Evolutionary conservation across 768 basidiomycete species (phyloP).

Genomic region (Hemileccinum impolitum): DNA sequence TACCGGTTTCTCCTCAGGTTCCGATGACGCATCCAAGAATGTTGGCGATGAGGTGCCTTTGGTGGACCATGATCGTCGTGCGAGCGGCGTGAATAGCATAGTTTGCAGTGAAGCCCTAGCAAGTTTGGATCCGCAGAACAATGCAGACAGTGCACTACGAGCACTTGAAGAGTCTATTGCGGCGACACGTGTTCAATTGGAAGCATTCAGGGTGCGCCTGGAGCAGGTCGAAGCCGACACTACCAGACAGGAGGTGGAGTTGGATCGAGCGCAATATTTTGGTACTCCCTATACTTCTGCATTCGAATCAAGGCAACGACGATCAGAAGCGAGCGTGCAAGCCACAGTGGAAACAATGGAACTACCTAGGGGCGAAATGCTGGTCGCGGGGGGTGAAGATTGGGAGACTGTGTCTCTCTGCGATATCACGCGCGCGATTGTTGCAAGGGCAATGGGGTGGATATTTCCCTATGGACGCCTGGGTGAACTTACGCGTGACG

Average conservation of each 20-base stretch:
- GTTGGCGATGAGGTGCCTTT: background rate
- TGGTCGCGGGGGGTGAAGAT: background rate
- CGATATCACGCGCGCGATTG: conserved; percentile 14
- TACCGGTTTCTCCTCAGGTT: conserved; percentile 16
- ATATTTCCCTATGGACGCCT: conserved; percentile 18
- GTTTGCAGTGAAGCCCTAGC: background rate
- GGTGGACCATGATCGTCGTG: background rate
- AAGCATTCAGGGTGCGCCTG: conserved; percentile 25
- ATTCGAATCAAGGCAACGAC: background rate
- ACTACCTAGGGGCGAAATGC: background rate
- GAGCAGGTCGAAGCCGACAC: conserved; percentile 27
- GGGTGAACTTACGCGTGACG: background rate
- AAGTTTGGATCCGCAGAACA: background rate
- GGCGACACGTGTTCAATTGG: conserved; percentile 23
- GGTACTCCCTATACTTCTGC: background rate
- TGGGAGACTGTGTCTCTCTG: conserved; percentile 9
- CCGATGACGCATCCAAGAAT: background rate
- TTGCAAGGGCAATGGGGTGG: conserved; percentile 22
- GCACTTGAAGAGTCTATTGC: conserved; percentile 25
- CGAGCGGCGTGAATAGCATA: background rate
- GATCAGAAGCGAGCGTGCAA: background rate
- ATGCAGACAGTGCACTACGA: conserved; percentile 8
- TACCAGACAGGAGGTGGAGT: conserved; percentile 10
- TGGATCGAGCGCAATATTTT: background rate
- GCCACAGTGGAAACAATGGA: background rate